Base-by-base conservation (phyloP, 2,329 filamentous ascomycete genomes). In the Ophiostoma populinum region DNA sequence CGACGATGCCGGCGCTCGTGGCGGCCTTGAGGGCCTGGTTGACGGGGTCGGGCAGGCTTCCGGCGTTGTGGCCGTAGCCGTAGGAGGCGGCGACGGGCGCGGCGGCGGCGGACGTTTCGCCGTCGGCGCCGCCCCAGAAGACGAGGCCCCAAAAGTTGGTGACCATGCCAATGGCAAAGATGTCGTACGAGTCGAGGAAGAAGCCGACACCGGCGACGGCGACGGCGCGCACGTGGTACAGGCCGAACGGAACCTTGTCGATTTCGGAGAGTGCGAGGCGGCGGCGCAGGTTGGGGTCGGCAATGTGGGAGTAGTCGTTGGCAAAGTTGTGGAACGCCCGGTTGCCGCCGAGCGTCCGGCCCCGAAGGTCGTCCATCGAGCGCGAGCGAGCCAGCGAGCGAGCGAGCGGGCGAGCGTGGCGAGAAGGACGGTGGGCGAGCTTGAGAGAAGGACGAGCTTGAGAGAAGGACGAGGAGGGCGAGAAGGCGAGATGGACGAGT, bases 21-120 rank as follows among this genome's bases (percentile, higher is more conserved):
- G 80, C 73, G n/a, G 78, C 76, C 52, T 87, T 87, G 51, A 92
- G 70, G 2, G 77, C 74, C 33, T 80, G 81, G 44, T 75, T 76
- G 21, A 79, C 65, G 16, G 61, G 57, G 13, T 66, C 61, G 5
- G 80, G 78, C 32, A 83, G 65, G 24, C 59, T 53, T 10, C 71
- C 70, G 40, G 59, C 19, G 43, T 60, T 67, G 6, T 58, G 62
- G 7, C 62, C 65, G 35, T 60, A 66, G 17, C 63, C 63, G 35
- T 65, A 56, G 12, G 32, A 25, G 6, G 36, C 36, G 1, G 44
- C 42, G 3, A 55, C 49, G 5, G 55, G 44, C 2, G 49, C 47
- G 7, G 47, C 34, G 3, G 59, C 35, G 6, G 30, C 61, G 4
- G 55, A 44, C 2, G 49, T 46, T 6, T 53, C 42, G 5, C 50